Evolutionary conservation across 768 basidiomycete species (phyloP), one percentile per base, ranked within the genome.

Genomic region (Pleurotus salmoneostramineus): DNA sequence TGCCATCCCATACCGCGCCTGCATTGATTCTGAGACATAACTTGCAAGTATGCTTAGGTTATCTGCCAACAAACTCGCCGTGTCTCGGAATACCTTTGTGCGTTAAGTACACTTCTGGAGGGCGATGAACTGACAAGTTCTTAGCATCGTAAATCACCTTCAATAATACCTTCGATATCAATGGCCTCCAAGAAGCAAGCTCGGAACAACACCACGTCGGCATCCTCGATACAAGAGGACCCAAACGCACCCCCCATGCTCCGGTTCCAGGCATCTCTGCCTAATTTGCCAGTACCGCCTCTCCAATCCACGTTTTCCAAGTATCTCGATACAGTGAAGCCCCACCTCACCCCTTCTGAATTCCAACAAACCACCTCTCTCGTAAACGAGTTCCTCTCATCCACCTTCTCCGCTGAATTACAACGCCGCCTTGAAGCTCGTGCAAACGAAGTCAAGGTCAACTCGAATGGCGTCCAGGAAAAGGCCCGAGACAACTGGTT

Each of bases 251-350:
- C 79, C 0, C 80, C 84, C 1, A 91, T 91, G 88, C 78, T 91
- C 35, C 81, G 87, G 33, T 91, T 80, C 73, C 86, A 92, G 60
- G 79, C 82, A 1, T 86, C 87, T 1, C 74, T 93, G 0, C 91
- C 91, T 2, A 76, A 69, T 33, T 82, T 98, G 5, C 95, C 96
- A 17, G 87, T 98, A 0, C 95, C 96, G 0, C 72, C 89, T 1
- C 82, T 98, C 43, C 72, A 83, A 6, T 91, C 92, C 1, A 98
- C 96, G 0, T 77, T 90, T 34, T 71, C 83, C 57, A 96, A 96
- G 68, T 98, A 98, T 75, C 85, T 97, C 63, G 89, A 94, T 61
- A 83, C 87, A 3, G 85, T 95, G 15, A 77, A 81, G 44, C 95
- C 96, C 0, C 87, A 89, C 60, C 79, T 95, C 37, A 80, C 89